Evolutionary conservation across 768 basidiomycete genomes (phyloP).

Genomic region (Lactifluus hygrophoroides): DNA sequence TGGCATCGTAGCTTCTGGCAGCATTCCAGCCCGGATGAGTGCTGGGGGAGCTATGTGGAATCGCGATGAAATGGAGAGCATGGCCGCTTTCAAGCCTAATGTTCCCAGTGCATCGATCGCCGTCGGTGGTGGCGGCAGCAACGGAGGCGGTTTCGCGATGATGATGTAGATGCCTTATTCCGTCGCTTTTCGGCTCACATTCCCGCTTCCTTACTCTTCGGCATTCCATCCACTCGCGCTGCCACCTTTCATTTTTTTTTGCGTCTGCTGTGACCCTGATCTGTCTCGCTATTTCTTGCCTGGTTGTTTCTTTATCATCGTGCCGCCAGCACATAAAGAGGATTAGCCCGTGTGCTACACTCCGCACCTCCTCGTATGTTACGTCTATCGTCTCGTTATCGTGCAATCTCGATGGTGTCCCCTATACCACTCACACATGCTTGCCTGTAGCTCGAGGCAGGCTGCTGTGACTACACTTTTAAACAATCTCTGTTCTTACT

Average conservation of each 20-base stretch:
- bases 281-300: constrained; percentile 2
- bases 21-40: constrained; percentile 21
- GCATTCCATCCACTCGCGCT: neutral
- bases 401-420: neutral
- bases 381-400: neutral
- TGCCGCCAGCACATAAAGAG: constrained; percentile 10
- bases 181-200: too few relatives aligned
- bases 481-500: constrained; percentile 9
- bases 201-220: neutral
- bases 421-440: constrained; percentile 1
- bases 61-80: constrained; percentile 24
- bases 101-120: constrained; percentile 29
- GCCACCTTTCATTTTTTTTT: neutral
- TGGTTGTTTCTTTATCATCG: neutral
- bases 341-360: neutral
- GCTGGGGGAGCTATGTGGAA: constrained; percentile 25
- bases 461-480: constrained; percentile 4
- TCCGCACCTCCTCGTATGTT: neutral
- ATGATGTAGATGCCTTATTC: constrained; percentile 25
- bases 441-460: neutral
- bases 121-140: constrained; percentile 33
- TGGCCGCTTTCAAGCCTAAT: constrained; percentile 29
- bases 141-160: constrained; percentile 32
- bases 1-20: constrained; percentile 18
- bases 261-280: constrained; percentile 7